Evolutionary conservation across 345 rosid genomes (phyloP).

Genomic region (Alliaria petiolata): DNA sequence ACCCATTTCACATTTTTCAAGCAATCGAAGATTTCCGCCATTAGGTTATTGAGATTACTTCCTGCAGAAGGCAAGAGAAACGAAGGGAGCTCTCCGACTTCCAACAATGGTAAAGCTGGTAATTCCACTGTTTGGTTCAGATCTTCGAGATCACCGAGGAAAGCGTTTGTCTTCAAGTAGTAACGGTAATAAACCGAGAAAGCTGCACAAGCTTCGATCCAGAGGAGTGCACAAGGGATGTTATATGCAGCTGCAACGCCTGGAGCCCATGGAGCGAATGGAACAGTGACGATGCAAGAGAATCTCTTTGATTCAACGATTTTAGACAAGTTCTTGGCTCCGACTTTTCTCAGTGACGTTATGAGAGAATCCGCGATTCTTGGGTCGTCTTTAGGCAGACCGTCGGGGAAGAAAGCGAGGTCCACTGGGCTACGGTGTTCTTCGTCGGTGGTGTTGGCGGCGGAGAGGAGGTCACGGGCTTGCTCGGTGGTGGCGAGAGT

Average conservation of each 20-base stretch:
- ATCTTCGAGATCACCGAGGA: conserved; percentile 28
- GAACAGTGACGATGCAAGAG: conserved; percentile 35
- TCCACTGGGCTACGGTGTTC: neutral
- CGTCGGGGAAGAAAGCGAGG: conserved; percentile 45
- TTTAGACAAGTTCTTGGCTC: conserved; percentile 34
- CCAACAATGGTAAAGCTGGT: conserved; percentile 40
- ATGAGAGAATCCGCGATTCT: neutral
- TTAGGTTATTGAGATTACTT: neutral
- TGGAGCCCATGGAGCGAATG: conserved; percentile 53
- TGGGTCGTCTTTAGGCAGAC: conserved; percentile 33
- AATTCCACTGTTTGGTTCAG: conserved; percentile 18
- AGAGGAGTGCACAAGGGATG: conserved; percentile 48
- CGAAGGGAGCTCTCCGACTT: conserved; percentile 45
- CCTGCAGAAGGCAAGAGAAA: conserved; percentile 36
- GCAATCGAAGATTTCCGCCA: conserved; percentile 18
- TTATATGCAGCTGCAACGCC: conserved; percentile 33
- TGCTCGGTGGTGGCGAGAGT: conserved; percentile 45
- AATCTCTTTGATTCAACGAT: conserved; percentile 24
- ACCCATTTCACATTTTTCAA: conserved; percentile 48
- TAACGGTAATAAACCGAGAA: conserved; percentile 44
- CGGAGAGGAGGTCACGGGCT: conserved; percentile 29
- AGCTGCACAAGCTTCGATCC: conserved; percentile 48
- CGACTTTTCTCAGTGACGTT: conserved; percentile 26
- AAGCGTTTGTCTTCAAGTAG: conserved; percentile 23
- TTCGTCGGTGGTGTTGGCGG: neutral